Percentiles rank a stretch among this genome's conserved stretches.
Evolutionary conservation across 83 land plant genomes (phyloP).

Genomic region (Thuja plicata): DNA sequence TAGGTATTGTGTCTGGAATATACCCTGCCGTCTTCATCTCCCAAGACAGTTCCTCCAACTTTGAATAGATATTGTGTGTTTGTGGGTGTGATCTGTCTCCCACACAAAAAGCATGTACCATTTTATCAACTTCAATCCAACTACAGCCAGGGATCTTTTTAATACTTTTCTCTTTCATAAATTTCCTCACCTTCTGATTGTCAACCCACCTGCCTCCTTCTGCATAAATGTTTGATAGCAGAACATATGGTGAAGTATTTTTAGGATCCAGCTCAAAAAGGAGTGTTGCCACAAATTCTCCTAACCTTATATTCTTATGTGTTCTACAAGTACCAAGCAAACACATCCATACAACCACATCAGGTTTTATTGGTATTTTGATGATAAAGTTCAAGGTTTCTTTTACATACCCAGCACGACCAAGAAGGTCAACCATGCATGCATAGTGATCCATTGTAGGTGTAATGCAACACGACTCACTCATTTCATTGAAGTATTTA

Average conservation of each 20-base stretch:
- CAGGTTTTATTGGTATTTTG: no score
- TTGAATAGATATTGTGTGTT: no score
- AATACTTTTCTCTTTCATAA: slow-evolving; percentile 21
- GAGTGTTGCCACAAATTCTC: slow-evolving; percentile 15
- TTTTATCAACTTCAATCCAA: slow-evolving; percentile 29
- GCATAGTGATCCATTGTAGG: slow-evolving; percentile 18
- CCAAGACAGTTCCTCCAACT: no score
- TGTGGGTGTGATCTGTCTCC: no score
- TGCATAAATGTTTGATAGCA: slow-evolving; percentile 28
- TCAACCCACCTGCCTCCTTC: slow-evolving; percentile 32
- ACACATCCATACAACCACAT: slow-evolving; percentile 22
- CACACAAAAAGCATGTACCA: background rate
- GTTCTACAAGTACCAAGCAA: slow-evolving; percentile 34
- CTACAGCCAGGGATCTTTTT: slow-evolving; percentile 32
- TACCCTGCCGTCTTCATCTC: no score
- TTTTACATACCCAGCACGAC: no score
- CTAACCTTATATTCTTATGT: slow-evolving; percentile 26
- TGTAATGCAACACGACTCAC: slow-evolving; percentile 13
- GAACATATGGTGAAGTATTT: slow-evolving; percentile 23
- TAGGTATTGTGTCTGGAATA: no score
- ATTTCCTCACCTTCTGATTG: slow-evolving; percentile 18
- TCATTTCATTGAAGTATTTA: slow-evolving; percentile 32
- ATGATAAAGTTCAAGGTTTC: no score
- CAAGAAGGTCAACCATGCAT: no score
- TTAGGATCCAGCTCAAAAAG: slow-evolving; percentile 23